Evolutionary conservation across 495 filamentous ascomycete genomes (phyloP), one percentile per base, ranked within the genome.

Genomic region (Aspergillus steynii): DNA sequence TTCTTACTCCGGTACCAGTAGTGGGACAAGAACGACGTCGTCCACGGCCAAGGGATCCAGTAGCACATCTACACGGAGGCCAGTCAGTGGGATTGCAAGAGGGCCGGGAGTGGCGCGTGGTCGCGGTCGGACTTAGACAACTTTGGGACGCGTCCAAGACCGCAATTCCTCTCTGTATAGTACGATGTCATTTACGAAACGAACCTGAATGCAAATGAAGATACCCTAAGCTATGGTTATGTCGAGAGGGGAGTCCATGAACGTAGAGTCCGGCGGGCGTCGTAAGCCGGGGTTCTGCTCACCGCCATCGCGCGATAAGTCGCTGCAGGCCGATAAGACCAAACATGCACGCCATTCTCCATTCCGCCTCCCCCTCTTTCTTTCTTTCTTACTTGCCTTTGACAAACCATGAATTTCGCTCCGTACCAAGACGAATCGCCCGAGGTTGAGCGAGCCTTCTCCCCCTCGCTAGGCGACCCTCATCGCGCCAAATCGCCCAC

Each of bases 341-440:
- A 64, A 69, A 72, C 66, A 64, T 14, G 31, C 10, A 45, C 4
- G 42, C 5, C 28, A 26, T 34, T 31, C 25, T 31, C 56, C 48
- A 52, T 59, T 37, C 8, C 45, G 29, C 48, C 8, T 34, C 15
- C 47, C 26, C 27, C 31, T n/a, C 29, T 58, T 32, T 57, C 50
- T 5, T 53, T 27, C 20, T 10, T n/a, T 42, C n/a, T 54, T 49
- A 50, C 32, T 29, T 45, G 14, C 47, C 31, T 20, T 20, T 20
- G 12, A 29, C 45, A 10, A 29, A 45, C 56, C 61, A 96, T 96
- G 90, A 91, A 97, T 75, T 98, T 98, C 76, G 94, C 94, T 29
- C 94, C 94, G 32, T 98, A 98, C 77, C 94, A 98, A 81, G 85
- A 92, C 75, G 87, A 88, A 60, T 88, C 89, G 12, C 92, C 92